These are phyloP conservation scores for Beta macrorhiza DNA, from an alignment of 179 eudicot species.

Conservation along the genomic window DNA sequence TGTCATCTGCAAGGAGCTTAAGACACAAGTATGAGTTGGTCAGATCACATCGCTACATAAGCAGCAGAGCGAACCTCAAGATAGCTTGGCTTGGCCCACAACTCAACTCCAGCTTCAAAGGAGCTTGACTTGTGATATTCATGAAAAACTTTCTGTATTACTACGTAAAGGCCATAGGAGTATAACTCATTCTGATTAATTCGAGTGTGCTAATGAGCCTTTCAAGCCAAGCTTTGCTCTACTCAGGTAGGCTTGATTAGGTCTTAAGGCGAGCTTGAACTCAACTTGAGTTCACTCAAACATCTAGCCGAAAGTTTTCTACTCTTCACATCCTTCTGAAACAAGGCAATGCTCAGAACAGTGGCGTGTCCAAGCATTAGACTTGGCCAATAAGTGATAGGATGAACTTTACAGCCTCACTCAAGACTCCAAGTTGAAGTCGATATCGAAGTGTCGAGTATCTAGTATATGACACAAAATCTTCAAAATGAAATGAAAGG, in stretches of 20 bases:
- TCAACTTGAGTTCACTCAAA: not conserved
- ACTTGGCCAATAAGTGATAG: not conserved
- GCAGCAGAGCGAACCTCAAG: not conserved
- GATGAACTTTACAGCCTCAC: too few relatives aligned
- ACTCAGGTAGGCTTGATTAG: not conserved
- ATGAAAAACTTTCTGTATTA: not conserved
- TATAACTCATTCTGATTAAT: not conserved
- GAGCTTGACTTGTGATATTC: not conserved
- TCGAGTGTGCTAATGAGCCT: not conserved
- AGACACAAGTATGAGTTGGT: too few relatives aligned
- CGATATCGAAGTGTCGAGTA: too few relatives aligned
- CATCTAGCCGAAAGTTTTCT: not conserved
- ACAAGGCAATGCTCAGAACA: not conserved
- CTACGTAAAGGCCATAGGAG: too few relatives aligned
- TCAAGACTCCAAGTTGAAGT: too few relatives aligned
- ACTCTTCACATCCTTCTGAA: not conserved
- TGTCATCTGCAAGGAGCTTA: not conserved
- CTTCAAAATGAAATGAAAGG: too few relatives aligned
- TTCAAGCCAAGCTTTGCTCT: not conserved
- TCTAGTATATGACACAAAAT: too few relatives aligned
- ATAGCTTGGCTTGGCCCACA: not conserved
- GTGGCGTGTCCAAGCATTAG: not conserved
- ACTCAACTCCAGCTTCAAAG: not conserved
- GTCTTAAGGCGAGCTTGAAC: not conserved
- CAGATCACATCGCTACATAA: too few relatives aligned